These are phyloP conservation scores for Stemphylium lycopersici DNA, from an alignment of 2,329 filamentous ascomycete genomes.

Conservation along the genomic window DNA sequence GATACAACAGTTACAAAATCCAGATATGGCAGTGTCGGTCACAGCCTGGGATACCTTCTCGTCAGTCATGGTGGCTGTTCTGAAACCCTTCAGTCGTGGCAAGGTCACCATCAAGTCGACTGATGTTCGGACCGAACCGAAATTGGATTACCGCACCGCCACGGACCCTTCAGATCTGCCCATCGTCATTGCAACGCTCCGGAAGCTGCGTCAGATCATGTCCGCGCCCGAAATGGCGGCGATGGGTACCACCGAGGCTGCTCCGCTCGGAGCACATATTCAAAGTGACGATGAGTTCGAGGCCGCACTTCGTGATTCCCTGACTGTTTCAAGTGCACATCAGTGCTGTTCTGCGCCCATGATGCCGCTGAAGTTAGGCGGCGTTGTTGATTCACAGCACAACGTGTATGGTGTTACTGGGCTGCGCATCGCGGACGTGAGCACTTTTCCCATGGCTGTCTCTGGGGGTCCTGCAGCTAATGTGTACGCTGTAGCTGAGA, in stretches of 20 bases:
- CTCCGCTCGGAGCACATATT: conserved; percentile 29
- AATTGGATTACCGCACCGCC: conserved; percentile 38
- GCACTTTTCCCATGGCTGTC: conserved; percentile 27
- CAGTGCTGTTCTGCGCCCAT: conserved; percentile 33
- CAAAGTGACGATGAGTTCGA: conserved; percentile 13
- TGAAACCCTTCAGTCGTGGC: conserved; percentile 45
- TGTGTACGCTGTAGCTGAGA: conserved; percentile 29
- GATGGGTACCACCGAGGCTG: conserved; percentile 38
- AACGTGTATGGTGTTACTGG: conserved; percentile 26
- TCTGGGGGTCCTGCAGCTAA: conserved; percentile 20
- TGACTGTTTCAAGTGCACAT: conserved; percentile 24
- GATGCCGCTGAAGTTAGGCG: conserved; percentile 22
- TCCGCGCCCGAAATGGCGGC: conserved; percentile 36
- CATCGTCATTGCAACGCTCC: conserved; percentile 38
- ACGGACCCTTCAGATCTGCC: conserved; percentile 41
- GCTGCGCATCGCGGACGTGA: conserved; percentile 35
- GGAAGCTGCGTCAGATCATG: conserved; percentile 42
- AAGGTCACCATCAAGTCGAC: conserved; percentile 41
- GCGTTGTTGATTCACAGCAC: conserved; percentile 24
- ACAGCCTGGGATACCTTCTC: conserved; percentile 32
- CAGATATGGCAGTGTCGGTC: conserved; percentile 28
- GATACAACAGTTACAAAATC: conserved; percentile 26
- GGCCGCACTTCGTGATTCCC: conserved; percentile 3
- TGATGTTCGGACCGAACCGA: conserved; percentile 28
- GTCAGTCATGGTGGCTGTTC: conserved; percentile 34